phyloP scores from a whole-genome alignment of 768 basidiomycete genomes.

The Calocybe indica region DNA sequence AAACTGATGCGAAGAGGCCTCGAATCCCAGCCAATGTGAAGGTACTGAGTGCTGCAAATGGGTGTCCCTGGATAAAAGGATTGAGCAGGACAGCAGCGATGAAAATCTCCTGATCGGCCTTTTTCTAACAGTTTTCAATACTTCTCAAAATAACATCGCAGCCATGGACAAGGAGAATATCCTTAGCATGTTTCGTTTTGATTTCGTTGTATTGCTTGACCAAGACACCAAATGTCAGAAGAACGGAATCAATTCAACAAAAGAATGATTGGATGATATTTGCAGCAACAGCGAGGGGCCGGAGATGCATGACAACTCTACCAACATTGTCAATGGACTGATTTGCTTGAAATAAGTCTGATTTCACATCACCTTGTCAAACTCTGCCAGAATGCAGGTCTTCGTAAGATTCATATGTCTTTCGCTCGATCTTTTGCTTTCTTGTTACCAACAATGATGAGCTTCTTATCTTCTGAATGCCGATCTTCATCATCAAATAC shows the following conservation, averaged over 20 bases:
- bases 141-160: slow-evolving; percentile 2
- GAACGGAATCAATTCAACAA: slow-evolving; percentile 1
- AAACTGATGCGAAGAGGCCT: slow-evolving; percentile 6
- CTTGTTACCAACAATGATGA: slow-evolving; percentile 17
- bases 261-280: not conserved
- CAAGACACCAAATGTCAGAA: slow-evolving; percentile 2
- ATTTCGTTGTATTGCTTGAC: not conserved
- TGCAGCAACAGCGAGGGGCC: slow-evolving; percentile 7
- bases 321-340: slow-evolving; percentile 4
- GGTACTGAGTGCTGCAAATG: slow-evolving; percentile 7
- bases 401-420: slow-evolving; percentile 18
- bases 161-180: too few species aligned
- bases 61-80: slow-evolving; percentile 9
- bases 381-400: slow-evolving; percentile 23
- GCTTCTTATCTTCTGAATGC: slow-evolving; percentile 4
- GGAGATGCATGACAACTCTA: slow-evolving; percentile 21
- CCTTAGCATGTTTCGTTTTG: too few species aligned
- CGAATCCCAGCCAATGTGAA: slow-evolving; percentile 8
- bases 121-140: slow-evolving; percentile 15
- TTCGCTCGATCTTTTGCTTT: slow-evolving; percentile 17
- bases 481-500: slow-evolving; percentile 15
- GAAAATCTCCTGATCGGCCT: slow-evolving; percentile 20
- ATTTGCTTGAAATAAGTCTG: not conserved
- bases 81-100: slow-evolving; percentile 20
- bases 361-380: slow-evolving; percentile 16